Base-by-base conservation (phyloP, 2,329 filamentous ascomycete species). In the Macrophomina tecta region DNA sequence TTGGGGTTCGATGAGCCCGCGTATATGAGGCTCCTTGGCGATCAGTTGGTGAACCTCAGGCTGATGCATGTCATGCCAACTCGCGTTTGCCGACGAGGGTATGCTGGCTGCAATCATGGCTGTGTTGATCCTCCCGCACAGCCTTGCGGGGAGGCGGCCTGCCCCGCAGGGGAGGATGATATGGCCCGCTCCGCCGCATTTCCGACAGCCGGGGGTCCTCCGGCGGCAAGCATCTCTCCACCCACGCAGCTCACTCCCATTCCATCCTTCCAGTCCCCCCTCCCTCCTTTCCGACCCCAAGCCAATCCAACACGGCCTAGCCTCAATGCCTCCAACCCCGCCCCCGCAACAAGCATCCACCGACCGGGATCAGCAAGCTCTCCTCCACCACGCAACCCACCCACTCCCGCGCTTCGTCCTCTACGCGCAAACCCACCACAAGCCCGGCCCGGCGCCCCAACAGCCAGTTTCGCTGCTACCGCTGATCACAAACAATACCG, bases 401-500 rank as follows among this genome's bases (percentile, higher is more conserved):
- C 7, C 74, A 12, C 58, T 62, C 30, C 64, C 78, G 0, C 76
- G 82, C 18, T 76, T 87, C 12, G 78, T 87, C 32, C 78, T 87
- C 67, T 91, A 91, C 73, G 86, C 89, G 69, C 89, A 91, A 74
- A 91, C 89, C 0, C 84, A 89, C 70, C 85, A 89, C 72, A 82
- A 82, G 65, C 78, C 81, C 9, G 78, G 84, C 67, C 58, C 58
- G 9, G 42, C 45, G 12, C 36, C 65, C 18, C 82, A 83, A 62
- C 81, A 80, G 38, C 85, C 86, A 69, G 83, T 90, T 69, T 89
- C 88, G 5, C 81, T 91, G 69, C 82, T 90, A 0, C 89, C 89
- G 0, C 81, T 91, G 49, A 75, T 89, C 64, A 82, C 82, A 48
- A 82, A 87, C 68, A 82, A 84, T 69, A 89, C 87, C 5, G 86